Evolutionary conservation across 2,329 filamentous ascomycete genomes (phyloP).

Genomic region (Pyrenochaeta sp.): DNA sequence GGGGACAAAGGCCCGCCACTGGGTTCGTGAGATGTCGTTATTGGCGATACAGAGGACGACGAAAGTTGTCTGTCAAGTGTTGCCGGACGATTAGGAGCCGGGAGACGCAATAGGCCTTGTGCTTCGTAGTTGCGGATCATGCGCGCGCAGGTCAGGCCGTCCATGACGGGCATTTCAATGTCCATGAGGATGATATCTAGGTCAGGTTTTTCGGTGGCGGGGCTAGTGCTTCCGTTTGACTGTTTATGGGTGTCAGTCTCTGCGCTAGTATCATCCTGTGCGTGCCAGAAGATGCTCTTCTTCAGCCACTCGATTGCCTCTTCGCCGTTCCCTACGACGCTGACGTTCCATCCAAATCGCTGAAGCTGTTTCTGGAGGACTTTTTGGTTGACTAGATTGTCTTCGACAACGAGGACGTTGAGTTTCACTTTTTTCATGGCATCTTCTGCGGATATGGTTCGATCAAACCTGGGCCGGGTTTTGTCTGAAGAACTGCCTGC

Average conservation of each 20-base stretch:
- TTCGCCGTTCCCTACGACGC: constrained; percentile 47
- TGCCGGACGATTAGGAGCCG: constrained; percentile 1
- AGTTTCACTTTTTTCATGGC: constrained; percentile 28
- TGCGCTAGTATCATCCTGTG: neutral
- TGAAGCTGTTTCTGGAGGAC: constrained; percentile 50
- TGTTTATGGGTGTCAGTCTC: neutral
- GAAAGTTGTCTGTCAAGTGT: constrained; percentile 1
- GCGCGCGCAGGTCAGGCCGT: constrained; percentile 39
- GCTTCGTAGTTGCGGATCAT: constrained; percentile 37
- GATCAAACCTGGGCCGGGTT: constrained; percentile 10
- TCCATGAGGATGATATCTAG: constrained; percentile 42
- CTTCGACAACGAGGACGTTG: constrained; percentile 45
- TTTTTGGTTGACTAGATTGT: constrained; percentile 53
- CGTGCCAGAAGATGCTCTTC: constrained; percentile 35
- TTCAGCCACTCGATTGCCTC: constrained; percentile 49
- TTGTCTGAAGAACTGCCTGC: constrained; percentile 1
- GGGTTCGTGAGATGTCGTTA: neutral
- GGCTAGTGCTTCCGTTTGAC: neutral
- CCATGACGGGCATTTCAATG: constrained; percentile 47
- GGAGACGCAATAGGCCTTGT: constrained; percentile 27
- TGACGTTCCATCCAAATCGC: constrained; percentile 45
- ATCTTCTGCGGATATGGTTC: constrained; percentile 23
- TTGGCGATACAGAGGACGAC: constrained; percentile 2
- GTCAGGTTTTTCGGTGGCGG: constrained; percentile 6
- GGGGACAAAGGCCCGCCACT: neutral